A percentile compares a stretch with the other conserved stretches of the same genome.
Evolutionary conservation across 108 stramenopile species (phyloP).

Genomic region (Aurantiochytrium sp.): DNA sequence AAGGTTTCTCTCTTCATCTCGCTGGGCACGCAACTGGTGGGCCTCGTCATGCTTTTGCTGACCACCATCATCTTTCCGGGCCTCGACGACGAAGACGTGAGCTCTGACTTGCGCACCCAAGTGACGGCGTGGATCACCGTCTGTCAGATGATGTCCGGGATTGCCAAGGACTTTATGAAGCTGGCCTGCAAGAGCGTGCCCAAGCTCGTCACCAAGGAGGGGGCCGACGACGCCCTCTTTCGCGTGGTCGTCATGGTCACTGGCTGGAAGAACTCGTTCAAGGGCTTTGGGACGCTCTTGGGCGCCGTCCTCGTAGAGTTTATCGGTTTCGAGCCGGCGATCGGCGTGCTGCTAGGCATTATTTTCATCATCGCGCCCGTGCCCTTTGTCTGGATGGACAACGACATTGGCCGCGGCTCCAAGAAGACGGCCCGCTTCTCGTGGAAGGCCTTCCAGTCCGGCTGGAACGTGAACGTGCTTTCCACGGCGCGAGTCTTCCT

Average conservation of each 20-base stretch:
- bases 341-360: constrained; percentile 77
- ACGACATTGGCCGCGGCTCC: constrained; percentile 72
- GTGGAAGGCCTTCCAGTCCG: constrained; percentile 72
- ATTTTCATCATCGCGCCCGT: constrained; percentile 75
- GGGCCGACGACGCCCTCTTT: constrained; percentile 74
- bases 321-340: constrained; percentile 63
- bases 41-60: constrained; percentile 69
- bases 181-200: constrained; percentile 87
- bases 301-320: constrained; percentile 72
- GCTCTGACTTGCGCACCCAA: constrained; percentile 18
- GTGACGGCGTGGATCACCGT: constrained; percentile 73
- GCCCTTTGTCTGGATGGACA: constrained; percentile 72
- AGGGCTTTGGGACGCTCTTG: constrained; percentile 83
- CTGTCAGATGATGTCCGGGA: constrained; percentile 84
- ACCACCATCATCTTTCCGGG: constrained; percentile 69
- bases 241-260: constrained; percentile 78
- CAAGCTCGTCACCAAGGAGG: constrained; percentile 85
- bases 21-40: constrained; percentile 66
- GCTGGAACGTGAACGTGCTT: constrained; percentile 73
- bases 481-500: constrained; percentile 79
- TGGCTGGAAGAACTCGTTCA: constrained; percentile 89
- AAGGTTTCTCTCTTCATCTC: constrained; percentile 71
- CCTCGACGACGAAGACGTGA: constrained; percentile 55
- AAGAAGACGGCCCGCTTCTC: constrained; percentile 67
- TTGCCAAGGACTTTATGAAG: constrained; percentile 88